Percentiles rank a stretch among this genome's conserved stretches.
These are phyloP conservation scores for Vairimorpha necatrix DNA, from an alignment of 371 early-diverging fungal genomes.

Conservation along the genomic window DNA sequence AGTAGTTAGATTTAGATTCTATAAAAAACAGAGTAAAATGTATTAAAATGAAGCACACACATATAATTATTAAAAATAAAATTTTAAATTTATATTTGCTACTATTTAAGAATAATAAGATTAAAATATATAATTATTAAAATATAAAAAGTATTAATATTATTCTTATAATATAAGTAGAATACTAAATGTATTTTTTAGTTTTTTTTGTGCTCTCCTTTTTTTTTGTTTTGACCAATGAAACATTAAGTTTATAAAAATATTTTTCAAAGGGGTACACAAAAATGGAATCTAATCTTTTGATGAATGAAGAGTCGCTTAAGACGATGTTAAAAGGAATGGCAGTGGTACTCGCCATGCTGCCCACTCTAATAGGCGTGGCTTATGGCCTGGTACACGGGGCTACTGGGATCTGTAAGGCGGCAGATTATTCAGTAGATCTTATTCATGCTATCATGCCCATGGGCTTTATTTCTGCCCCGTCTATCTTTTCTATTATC, in stretches of 20 bases:
- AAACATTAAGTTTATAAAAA: conserved; percentile 1
- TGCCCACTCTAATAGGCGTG: conserved; percentile 61
- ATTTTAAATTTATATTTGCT: too few relatives aligned
- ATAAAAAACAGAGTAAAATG: too few relatives aligned
- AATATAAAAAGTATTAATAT: too few relatives aligned
- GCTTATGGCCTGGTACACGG: conserved; percentile 56
- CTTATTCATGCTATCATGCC: conserved; percentile 60
- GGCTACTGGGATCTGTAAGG: conserved; percentile 59
- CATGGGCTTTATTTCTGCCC: conserved; percentile 61
- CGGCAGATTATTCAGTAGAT: conserved; percentile 56
- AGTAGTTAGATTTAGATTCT: too few relatives aligned
- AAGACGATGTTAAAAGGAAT: not conserved
- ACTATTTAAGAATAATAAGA: too few relatives aligned
- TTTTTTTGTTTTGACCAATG: conserved; percentile 15
- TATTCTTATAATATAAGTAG: too few relatives aligned
- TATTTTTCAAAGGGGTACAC: not conserved
- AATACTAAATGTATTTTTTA: too few relatives aligned
- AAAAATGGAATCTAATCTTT: not conserved
- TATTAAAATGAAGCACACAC: too few relatives aligned
- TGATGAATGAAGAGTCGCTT: not conserved
- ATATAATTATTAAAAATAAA: too few relatives aligned
- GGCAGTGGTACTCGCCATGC: conserved; percentile 34
- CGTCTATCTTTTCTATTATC: conserved; percentile 59
- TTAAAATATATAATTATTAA: too few relatives aligned
- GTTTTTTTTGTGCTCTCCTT: not conserved